Evolutionary conservation across 169 alveolate species (phyloP).

Genomic region (Eimeria nieschulzi): DNA sequence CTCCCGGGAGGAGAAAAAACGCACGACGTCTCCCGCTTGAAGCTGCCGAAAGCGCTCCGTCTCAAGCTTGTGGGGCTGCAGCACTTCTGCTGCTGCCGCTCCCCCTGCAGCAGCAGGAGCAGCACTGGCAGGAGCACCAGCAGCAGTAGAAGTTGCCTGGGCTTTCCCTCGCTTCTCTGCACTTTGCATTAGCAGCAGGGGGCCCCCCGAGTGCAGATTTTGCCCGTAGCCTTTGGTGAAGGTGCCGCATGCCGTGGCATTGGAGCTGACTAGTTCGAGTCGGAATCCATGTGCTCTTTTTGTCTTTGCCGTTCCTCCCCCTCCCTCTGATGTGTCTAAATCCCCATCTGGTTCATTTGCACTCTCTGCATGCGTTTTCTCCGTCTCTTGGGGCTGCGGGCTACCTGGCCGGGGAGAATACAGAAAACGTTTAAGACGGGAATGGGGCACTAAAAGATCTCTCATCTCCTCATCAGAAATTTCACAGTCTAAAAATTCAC

Average conservation of each 20-base stretch:
- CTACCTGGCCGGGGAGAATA: background rate
- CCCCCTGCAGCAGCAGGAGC: background rate
- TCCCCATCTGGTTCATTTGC: background rate
- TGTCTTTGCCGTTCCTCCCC: background rate
- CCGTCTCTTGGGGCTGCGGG: background rate
- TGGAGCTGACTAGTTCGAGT: conserved; percentile 82
- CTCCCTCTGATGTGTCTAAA: background rate
- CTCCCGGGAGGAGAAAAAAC: conserved; percentile 83
- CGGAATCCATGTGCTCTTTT: conserved; percentile 60
- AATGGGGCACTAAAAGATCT: conserved; percentile 7
- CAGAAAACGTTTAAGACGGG: background rate
- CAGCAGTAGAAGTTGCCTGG: background rate
- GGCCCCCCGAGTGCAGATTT: conserved; percentile 71
- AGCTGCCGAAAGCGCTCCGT: conserved; percentile 21
- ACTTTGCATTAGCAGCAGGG: conserved; percentile 44
- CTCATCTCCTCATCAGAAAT: conserved; percentile 13
- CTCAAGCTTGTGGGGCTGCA: background rate
- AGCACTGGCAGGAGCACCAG: background rate
- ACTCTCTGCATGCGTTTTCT: background rate
- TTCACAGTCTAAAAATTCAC: background rate
- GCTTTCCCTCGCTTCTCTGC: no score
- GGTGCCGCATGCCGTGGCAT: conserved; percentile 81
- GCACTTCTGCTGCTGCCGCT: no score
- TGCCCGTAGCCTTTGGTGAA: conserved; percentile 84
- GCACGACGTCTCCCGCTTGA: conserved; percentile 25